A percentile compares a stretch with the other conserved stretches of the same genome.
These are phyloP conservation scores for Pythium grandisporangium DNA, from an alignment of 352 stramenopile genomes.

Conservation along the genomic window DNA sequence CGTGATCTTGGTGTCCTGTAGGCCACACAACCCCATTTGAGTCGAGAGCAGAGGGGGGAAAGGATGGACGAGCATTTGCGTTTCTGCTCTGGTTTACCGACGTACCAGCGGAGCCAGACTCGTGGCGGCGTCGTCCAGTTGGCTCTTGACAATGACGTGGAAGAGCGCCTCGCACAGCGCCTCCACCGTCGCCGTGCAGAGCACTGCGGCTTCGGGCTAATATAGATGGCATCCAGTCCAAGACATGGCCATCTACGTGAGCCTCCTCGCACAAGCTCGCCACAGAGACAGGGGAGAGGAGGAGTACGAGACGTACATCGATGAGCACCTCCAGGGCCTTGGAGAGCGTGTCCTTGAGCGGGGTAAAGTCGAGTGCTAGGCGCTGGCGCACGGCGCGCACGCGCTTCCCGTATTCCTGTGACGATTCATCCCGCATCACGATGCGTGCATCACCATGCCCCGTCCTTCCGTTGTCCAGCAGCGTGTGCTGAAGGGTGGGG, in stretches of 20 bases:
- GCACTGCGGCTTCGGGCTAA: constrained; percentile 40
- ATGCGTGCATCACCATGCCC: too few relatives aligned
- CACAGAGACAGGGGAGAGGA: too few relatives aligned
- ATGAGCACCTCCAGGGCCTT: constrained; percentile 35
- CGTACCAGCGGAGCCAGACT: constrained; percentile 18
- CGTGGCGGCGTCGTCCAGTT: constrained; percentile 18
- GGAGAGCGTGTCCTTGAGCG: constrained; percentile 34
- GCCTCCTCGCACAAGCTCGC: too few relatives aligned
- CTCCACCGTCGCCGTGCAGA: constrained; percentile 42
- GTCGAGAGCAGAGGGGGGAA: too few relatives aligned
- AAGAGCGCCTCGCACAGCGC: constrained; percentile 46
- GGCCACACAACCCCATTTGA: too few relatives aligned
- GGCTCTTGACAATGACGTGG: constrained; percentile 27
- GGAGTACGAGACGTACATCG: constrained; percentile 34
- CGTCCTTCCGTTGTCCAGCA: too few relatives aligned
- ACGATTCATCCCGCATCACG: too few relatives aligned
- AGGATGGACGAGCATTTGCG: neutral
- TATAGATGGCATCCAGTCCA: neutral
- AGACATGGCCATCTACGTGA: too few relatives aligned
- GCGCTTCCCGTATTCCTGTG: too few relatives aligned
- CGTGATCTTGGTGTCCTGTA: constrained; percentile 37
- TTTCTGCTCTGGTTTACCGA: too few relatives aligned
- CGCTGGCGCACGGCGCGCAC: constrained; percentile 32
- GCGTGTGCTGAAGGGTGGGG: too few relatives aligned
- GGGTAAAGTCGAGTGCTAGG: constrained; percentile 45